Evolutionary conservation across 2,329 filamentous ascomycete genomes (phyloP).

Genomic region (Diaporthe ilicicola): DNA sequence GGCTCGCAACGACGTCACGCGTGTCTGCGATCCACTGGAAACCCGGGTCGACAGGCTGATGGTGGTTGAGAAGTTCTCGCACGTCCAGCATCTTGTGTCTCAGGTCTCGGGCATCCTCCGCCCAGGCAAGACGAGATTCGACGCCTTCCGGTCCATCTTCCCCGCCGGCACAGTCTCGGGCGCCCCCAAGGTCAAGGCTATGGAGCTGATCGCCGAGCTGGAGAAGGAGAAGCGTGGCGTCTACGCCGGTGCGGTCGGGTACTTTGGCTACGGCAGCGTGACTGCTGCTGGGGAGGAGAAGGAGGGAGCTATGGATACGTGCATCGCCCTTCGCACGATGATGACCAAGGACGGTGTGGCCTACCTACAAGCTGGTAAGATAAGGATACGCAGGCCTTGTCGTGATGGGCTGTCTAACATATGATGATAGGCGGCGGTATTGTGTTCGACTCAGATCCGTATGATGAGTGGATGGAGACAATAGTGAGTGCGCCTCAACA

Average conservation of each 20-base stretch:
- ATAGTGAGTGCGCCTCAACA: conserved; percentile 48
- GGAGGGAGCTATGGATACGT: conserved; percentile 92
- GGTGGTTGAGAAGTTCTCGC: conserved; percentile 93
- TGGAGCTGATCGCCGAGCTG: conserved; percentile 95
- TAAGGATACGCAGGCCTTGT: neutral
- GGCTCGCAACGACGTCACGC: conserved; percentile 95
- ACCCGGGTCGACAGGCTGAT: conserved; percentile 93
- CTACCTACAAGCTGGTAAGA: conserved; percentile 81
- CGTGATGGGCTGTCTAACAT: neutral
- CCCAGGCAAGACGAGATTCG: conserved; percentile 85
- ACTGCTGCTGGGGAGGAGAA: conserved; percentile 68
- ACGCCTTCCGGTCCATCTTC: conserved; percentile 96
- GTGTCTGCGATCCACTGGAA: conserved; percentile 88
- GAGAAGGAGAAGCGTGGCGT: conserved; percentile 94
- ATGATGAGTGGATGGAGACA: conserved; percentile 95
- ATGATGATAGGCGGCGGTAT: conserved; percentile 75
- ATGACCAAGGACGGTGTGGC: conserved; percentile 89
- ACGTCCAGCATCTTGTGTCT: conserved; percentile 96
- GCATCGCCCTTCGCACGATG: conserved; percentile 88
- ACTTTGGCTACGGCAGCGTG: conserved; percentile 88
- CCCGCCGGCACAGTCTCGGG: conserved; percentile 95
- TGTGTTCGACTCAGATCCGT: conserved; percentile 90
- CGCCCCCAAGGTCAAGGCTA: conserved; percentile 93
- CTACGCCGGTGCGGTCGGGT: conserved; percentile 95
- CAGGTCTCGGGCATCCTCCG: conserved; percentile 94